These are phyloP conservation scores for Hippophae rhamnoides DNA, from an alignment of 306 rosid species.

Conservation along the genomic window DNA sequence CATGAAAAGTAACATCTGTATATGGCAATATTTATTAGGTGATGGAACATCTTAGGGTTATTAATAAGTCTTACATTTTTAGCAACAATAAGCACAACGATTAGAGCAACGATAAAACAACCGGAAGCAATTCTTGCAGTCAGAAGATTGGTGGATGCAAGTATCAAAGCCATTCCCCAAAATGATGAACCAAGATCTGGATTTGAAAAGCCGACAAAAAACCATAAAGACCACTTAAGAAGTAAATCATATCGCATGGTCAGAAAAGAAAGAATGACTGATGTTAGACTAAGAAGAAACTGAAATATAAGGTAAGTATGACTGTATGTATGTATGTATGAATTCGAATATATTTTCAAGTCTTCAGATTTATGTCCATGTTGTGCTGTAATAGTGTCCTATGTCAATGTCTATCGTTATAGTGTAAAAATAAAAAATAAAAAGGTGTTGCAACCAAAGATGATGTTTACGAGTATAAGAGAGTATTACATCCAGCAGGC, in stretches of 20 bases:
- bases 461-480: neutral
- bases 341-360: no score
- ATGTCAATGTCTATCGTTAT: no score
- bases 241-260: no score
- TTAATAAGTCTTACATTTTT: conserved; percentile 39
- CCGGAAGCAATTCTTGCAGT: conserved; percentile 62
- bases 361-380: no score
- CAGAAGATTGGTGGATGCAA: conserved; percentile 56
- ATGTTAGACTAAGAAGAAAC: neutral
- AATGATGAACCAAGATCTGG: conserved; percentile 65
- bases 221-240: neutral
- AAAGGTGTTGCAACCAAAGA: no score
- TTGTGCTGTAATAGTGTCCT: no score
- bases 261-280: neutral
- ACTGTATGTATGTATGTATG: no score
- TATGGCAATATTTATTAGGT: neutral
- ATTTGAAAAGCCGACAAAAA: neutral
- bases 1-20: neutral
- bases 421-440: no score
- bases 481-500: conserved; percentile 59
- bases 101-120: conserved; percentile 47
- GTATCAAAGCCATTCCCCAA: conserved; percentile 65
- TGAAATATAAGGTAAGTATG: no score
- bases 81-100: conserved; percentile 42
- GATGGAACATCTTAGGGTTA: neutral